Percentiles rank a stretch among this genome's conserved stretches.
phyloP scores from a whole-genome alignment of 2,329 filamentous ascomycete genomes.

The Talaromyces sp. region DNA sequence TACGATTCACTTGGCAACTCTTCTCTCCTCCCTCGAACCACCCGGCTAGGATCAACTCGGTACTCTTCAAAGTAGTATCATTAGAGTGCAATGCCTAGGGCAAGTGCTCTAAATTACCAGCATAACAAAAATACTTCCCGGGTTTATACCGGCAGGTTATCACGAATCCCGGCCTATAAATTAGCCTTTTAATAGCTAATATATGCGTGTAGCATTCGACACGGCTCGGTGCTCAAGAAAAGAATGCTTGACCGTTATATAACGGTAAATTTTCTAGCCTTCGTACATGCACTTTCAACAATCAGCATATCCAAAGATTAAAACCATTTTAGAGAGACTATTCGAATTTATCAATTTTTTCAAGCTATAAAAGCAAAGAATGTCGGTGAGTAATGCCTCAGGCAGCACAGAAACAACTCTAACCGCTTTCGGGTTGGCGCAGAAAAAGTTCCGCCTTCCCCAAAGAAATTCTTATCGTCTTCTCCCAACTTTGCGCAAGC shows the following conservation, averaged over 20 bases:
- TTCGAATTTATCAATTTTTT: background rate
- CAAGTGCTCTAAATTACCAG: background rate
- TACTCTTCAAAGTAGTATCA: background rate
- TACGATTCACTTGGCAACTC: background rate
- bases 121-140: background rate
- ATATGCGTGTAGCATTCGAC: background rate
- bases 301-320: background rate
- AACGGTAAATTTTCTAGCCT: background rate
- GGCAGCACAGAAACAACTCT: background rate
- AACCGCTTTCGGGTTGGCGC: conserved; percentile 1
- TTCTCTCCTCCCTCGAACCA: background rate
- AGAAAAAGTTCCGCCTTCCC: conserved; percentile 8
- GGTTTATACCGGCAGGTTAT: background rate
- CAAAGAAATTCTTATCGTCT: conserved; percentile 5
- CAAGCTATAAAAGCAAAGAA: background rate
- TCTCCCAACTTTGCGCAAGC: background rate
- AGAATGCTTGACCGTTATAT: background rate
- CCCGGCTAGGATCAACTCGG: background rate
- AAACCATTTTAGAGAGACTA: background rate
- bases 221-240: background rate
- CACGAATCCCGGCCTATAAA: background rate
- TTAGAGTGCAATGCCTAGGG: background rate
- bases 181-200: background rate
- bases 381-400: background rate
- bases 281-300: background rate